Base-by-base conservation (phyloP, 2,329 filamentous ascomycete species). In the Claviceps lovelessii region DNA sequence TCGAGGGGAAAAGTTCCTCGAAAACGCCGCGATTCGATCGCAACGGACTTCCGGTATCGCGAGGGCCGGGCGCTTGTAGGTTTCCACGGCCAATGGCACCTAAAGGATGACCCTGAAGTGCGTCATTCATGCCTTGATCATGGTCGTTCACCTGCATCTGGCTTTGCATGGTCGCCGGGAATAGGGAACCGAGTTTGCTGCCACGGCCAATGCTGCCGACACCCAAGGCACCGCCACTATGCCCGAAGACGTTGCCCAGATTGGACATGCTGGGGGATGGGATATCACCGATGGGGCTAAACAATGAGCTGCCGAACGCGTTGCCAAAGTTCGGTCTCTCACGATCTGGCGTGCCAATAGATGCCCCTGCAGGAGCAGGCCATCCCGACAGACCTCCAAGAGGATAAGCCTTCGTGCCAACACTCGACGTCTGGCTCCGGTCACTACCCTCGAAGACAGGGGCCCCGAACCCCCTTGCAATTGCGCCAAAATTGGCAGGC, bases 401-500 rank as follows among this genome's bases (percentile, higher is more conserved):
- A 13, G 83, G 76, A 60, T 88, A 95, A 10, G 78, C 84, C 62
- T 89, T 87, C 47, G 86, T 82, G 13, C 88, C 87, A 19, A 85
- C 86, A 64, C 90, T 95, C 0, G 90, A 95, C 0, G 88, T 95
- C 68, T 95, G 90, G 66, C 90, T 96, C 23, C 91, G 85, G 66
- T 97, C 91, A 61, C 90, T 88, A 5, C 85, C 85, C 52, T 88
- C 83, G 61, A 80, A 78, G 55, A 70, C 73, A 61, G 72, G 73
- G 60, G 68, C 65, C 60, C 69, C 68, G 49, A 76, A 84, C 19
- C 76, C 76, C 58, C 75, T 78, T 59, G 70, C 73, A 59, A 79
- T 64, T 2, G 73, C 73, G 53, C 79, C 79, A 63, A 86, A 86
- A 15, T 67, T 70, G 33, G 73, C 65, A 3, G 69, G 63, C 47